Conservation (phyloP, 1,139 yeast species). For the Diutina neorugosa region DNA sequence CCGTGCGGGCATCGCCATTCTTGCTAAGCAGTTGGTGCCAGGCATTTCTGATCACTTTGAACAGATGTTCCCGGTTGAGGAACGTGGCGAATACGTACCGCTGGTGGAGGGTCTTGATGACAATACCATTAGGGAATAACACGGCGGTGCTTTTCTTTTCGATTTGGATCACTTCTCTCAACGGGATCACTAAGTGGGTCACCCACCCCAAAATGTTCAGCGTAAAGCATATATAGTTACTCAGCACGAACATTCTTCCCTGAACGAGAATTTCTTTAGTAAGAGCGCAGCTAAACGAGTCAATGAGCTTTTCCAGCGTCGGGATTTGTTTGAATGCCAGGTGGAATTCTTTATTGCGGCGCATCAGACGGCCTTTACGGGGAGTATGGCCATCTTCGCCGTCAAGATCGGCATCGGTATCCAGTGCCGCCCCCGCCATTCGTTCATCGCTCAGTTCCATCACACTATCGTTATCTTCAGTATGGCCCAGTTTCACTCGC, state of each 20-base stretch:
- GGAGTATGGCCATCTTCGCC: not conserved
- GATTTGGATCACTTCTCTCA: constrained; percentile 57
- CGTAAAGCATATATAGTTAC: constrained; percentile 50
- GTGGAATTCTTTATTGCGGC: constrained; percentile 46
- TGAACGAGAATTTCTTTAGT: constrained; percentile 62
- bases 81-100: constrained; percentile 66
- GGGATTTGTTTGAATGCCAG: constrained; percentile 46
- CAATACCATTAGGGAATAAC: constrained; percentile 64
- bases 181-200: constrained; percentile 52
- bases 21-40: constrained; percentile 37
- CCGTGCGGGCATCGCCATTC: constrained; percentile 2
- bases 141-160: constrained; percentile 67
- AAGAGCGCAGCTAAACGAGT: constrained; percentile 61
- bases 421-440: constrained; percentile 5
- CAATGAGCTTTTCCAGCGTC: constrained; percentile 39
- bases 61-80: constrained; percentile 53
- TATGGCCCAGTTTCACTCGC: not conserved
- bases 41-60: constrained; percentile 45
- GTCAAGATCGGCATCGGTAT: not conserved
- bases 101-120: constrained; percentile 57
- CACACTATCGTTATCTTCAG: not conserved
- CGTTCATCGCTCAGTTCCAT: constrained; percentile 5
- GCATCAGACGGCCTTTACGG: not conserved
- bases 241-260: constrained; percentile 56
- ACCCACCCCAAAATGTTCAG: constrained; percentile 69